Conservation (phyloP, 2,329 filamentous ascomycete species). For the Cytospora piceae region DNA sequence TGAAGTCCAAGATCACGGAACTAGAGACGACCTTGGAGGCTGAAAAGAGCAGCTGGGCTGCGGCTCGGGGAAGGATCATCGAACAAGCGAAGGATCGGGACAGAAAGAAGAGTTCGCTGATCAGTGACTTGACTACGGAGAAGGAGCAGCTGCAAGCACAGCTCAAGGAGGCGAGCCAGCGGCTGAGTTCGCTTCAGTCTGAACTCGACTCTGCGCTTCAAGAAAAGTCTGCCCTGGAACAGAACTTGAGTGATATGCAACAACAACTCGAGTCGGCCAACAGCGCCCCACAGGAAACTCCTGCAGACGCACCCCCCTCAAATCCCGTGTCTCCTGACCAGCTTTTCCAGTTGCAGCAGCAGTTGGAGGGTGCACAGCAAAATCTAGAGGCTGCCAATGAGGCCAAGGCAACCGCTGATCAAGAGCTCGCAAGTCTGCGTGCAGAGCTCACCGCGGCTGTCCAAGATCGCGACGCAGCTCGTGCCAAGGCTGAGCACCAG, state of each 20-base stretch:
- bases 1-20: constrained; percentile 59
- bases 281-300: constrained; percentile 28
- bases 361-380: constrained; percentile 46
- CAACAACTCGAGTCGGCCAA: constrained; percentile 36
- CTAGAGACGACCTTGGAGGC: constrained; percentile 56
- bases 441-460: constrained; percentile 65
- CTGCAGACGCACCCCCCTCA: constrained; percentile 35
- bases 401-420: constrained; percentile 71
- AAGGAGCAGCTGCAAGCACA: constrained; percentile 56
- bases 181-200: constrained; percentile 45
- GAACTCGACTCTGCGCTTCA: constrained; percentile 59
- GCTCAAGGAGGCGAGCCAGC: constrained; percentile 49
- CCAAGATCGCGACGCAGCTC: constrained; percentile 66
- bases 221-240: constrained; percentile 37
- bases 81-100: constrained; percentile 67
- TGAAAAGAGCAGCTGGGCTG: constrained; percentile 59
- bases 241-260: constrained; percentile 50
- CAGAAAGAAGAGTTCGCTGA: constrained; percentile 55
- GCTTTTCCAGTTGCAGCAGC: constrained; percentile 51
- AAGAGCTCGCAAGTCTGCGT: constrained; percentile 59
- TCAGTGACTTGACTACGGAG: constrained; percentile 58
- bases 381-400: constrained; percentile 68
- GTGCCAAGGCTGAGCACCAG: constrained; percentile 44
- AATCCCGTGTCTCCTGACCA: constrained; percentile 53
- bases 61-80: constrained; percentile 56